These are phyloP conservation scores for Zalaria obscura DNA, from an alignment of 2,329 filamentous ascomycete species.

Conservation along the genomic window DNA sequence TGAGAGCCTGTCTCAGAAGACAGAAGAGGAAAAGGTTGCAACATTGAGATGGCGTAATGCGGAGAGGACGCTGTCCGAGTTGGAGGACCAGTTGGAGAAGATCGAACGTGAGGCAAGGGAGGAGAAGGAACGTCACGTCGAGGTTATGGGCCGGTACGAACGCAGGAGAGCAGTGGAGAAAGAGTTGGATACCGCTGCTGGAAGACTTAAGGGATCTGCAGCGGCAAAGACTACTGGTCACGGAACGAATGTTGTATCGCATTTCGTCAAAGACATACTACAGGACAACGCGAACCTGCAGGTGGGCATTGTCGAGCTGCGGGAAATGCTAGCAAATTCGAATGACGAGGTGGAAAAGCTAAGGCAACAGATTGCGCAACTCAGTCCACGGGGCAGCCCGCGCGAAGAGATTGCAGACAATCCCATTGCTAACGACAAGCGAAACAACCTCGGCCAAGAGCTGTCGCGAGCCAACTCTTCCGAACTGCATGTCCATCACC, in stretches of 20 bases:
- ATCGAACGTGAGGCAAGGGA: slow-evolving; percentile 74
- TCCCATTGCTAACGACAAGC: slow-evolving; percentile 13
- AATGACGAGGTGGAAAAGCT: slow-evolving; percentile 87
- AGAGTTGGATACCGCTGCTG: slow-evolving; percentile 66
- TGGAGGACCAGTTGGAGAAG: slow-evolving; percentile 77
- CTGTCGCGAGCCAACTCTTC: slow-evolving; percentile 48
- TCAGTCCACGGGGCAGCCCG: slow-evolving; percentile 50
- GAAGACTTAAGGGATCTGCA: slow-evolving; percentile 67
- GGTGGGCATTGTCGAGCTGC: slow-evolving; percentile 76
- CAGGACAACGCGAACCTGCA: slow-evolving; percentile 93
- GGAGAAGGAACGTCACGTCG: slow-evolving; percentile 67
- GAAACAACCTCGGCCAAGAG: slow-evolving; percentile 55
- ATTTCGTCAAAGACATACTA: slow-evolving; percentile 90
- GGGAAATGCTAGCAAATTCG: slow-evolving; percentile 79
- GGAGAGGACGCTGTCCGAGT: slow-evolving; percentile 59
- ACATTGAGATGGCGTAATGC: slow-evolving; percentile 75
- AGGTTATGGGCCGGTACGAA: slow-evolving; percentile 73
- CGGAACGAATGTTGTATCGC: slow-evolving; percentile 64
- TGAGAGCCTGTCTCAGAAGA: slow-evolving; percentile 48
- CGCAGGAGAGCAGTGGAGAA: slow-evolving; percentile 68
- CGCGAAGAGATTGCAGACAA: slow-evolving; percentile 22
- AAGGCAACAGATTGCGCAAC: slow-evolving; percentile 64
- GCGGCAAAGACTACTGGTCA: slow-evolving; percentile 51
- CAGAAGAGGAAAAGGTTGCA: slow-evolving; percentile 65
- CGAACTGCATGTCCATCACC: slow-evolving; percentile 85